Evolutionary conservation across 305 asterid genomes (phyloP), one percentile per base, ranked within the genome.

Genomic region (Vinca major): DNA sequence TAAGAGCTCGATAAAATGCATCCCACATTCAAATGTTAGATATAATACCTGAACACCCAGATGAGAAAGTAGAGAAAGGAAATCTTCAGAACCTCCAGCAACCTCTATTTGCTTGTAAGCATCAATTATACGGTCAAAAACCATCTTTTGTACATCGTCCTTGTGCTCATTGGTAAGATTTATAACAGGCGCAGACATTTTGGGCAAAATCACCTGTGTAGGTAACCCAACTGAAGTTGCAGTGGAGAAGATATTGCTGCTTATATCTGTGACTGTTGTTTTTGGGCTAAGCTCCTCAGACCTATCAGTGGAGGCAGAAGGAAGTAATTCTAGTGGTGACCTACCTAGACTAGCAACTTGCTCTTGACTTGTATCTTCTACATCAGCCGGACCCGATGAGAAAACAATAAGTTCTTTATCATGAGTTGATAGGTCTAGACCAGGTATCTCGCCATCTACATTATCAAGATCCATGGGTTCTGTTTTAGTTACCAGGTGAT

Each of bases 211-310:
- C 88, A 94, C 78, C 70, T 83, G 95, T 41, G 78, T 66, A 9
- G 81, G 50, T 63, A 70, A 68, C 62, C 74, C 84, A 73, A 78
- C 73, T 65, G 98, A 86, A 74, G 90, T 82, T 79, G 90, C 85
- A 51, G 81, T 85, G 55, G 91, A 81, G 69, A 88, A 80, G 79
- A 65, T 85, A 73, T 81, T 69, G 79, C 85, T 84, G 85, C 76
- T 81, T 57, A 79, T 78, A 51, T 93, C 99, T 26, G 81, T 69
- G 63, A 69, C 74, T 65, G 90, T 84, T 68, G 85, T 84, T 83
- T 86, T 89, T 66, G 97, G 91, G 81, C 97, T 91, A 82, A 91
- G 96, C 84, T 94, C 97, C 84, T 94, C 99, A 19, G 96, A 89
- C 79, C 80, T 85, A 71, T 89, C 97, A 4, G 88, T 77, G 68